phyloP scores from a whole-genome alignment of 2,329 filamentous ascomycete species.

The Dryadomyces quercivorus region DNA sequence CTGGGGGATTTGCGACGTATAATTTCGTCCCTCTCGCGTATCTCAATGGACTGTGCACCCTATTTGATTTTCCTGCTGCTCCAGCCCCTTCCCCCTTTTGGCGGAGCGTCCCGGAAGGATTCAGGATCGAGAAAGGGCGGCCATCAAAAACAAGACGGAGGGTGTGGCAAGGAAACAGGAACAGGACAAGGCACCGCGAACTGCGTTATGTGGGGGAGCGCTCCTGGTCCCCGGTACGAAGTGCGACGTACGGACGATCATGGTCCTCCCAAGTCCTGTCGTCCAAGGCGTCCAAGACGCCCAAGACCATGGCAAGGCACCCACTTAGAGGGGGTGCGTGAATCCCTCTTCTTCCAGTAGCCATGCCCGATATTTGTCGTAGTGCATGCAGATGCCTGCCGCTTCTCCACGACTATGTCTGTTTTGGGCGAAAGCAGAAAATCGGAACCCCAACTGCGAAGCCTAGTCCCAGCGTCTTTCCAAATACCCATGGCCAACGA shows the following conservation, averaged over 20 bases:
- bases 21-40: background rate
- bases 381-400: too few species aligned
- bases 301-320: too few species aligned
- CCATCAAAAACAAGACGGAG: background rate
- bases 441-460: background rate
- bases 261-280: too few species aligned
- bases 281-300: too few species aligned
- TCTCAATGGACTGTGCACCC: background rate
- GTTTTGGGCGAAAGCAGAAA: background rate
- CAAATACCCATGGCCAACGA: background rate
- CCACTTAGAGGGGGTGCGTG: too few species aligned
- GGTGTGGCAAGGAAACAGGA: background rate
- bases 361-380: too few species aligned
- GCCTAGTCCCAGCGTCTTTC: background rate
- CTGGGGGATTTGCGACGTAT: too few species aligned
- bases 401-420: too few species aligned
- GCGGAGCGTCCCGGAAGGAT: background rate
- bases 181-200: background rate
- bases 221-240: too few species aligned
- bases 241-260: too few species aligned
- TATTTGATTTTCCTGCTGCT: background rate
- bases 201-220: background rate
- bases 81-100: background rate
- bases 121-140: background rate
- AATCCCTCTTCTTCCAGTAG: too few species aligned